Evolutionary conservation across 768 basidiomycete genomes (phyloP).

Genomic region (Mycena leptocephala): DNA sequence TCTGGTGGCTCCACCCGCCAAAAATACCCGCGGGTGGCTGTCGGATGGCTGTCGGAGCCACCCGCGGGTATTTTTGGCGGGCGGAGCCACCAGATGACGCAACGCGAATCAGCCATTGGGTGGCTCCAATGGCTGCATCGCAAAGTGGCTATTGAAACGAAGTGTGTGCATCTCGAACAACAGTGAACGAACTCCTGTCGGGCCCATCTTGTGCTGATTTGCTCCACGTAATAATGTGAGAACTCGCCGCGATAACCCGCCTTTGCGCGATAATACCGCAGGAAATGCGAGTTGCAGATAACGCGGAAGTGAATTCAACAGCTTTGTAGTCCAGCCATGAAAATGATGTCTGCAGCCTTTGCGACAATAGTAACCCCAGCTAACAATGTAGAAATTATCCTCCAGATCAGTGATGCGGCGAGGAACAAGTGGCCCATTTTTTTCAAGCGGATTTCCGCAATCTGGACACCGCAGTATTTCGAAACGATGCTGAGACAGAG

Average conservation of each 20-base stretch:
- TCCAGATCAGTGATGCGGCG: conserved; percentile 38
- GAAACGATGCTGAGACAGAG: not conserved
- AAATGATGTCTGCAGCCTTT: conserved; percentile 35
- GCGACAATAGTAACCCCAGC: conserved; percentile 44
- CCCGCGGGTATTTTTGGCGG: too few species aligned
- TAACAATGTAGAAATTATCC: conserved; percentile 41
- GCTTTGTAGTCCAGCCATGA: conserved; percentile 32
- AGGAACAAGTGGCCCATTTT: conserved; percentile 38
- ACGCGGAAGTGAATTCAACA: not conserved
- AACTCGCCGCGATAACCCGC: conserved; percentile 24
- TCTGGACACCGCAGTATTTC: not conserved
- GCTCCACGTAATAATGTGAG: conserved; percentile 32
- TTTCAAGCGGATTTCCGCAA: conserved; percentile 27
- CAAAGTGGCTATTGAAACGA: too few species aligned
- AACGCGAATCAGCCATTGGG: too few species aligned
- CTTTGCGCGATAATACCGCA: not conserved
- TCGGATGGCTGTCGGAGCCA: too few species aligned
- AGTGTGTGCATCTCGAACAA: conserved; percentile 40
- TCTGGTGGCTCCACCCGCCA: too few species aligned
- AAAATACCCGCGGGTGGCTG: too few species aligned
- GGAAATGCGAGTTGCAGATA: not conserved
- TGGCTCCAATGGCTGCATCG: too few species aligned
- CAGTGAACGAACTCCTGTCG: conserved; percentile 35
- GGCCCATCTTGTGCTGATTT: conserved; percentile 47
- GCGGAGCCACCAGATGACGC: too few species aligned